Evolutionary conservation across 768 basidiomycete species (phyloP).

Genomic region (Boletus coccyginus): DNA sequence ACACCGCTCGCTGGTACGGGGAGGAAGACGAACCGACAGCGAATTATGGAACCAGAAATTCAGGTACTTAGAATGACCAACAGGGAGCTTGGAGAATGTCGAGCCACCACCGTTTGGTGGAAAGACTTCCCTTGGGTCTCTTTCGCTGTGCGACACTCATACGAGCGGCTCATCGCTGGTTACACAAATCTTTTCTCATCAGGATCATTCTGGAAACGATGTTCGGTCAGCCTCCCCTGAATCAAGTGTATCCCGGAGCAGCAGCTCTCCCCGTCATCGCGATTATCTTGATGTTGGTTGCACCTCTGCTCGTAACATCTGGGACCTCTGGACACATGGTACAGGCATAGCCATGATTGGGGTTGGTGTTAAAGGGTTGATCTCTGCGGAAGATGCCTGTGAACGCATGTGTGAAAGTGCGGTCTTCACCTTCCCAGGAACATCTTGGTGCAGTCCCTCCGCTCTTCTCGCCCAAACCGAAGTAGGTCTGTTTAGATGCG

Average conservation of each 20-base stretch:
- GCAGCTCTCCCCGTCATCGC: background rate
- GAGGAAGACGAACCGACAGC: constrained; percentile 18
- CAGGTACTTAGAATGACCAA: constrained; percentile 21
- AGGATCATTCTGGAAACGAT: background rate
- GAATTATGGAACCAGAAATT: constrained; percentile 11
- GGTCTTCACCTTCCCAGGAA: constrained; percentile 5
- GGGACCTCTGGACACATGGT: constrained; percentile 16
- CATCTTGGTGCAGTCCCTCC: constrained; percentile 16
- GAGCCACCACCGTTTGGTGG: constrained; percentile 22
- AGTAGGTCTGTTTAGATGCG: constrained; percentile 13
- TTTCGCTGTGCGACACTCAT: constrained; percentile 17
- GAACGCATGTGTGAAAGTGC: constrained; percentile 12
- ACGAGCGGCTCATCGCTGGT: constrained; percentile 8
- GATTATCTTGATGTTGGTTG: constrained; percentile 10
- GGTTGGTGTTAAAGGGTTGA: constrained; percentile 23
- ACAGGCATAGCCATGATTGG: constrained; percentile 21
- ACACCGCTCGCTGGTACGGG: constrained; percentile 16
- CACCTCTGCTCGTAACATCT: constrained; percentile 14
- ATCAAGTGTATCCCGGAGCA: background rate
- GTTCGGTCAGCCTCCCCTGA: too few relatives aligned
- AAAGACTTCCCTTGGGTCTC: constrained; percentile 20
- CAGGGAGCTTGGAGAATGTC: constrained; percentile 21
- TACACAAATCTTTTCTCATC: background rate
- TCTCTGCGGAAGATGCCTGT: constrained; percentile 23
- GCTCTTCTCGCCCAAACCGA: constrained; percentile 9